phyloP scores from a whole-genome alignment of 208 protist genomes.

The Trypanosoma lewisi region DNA sequence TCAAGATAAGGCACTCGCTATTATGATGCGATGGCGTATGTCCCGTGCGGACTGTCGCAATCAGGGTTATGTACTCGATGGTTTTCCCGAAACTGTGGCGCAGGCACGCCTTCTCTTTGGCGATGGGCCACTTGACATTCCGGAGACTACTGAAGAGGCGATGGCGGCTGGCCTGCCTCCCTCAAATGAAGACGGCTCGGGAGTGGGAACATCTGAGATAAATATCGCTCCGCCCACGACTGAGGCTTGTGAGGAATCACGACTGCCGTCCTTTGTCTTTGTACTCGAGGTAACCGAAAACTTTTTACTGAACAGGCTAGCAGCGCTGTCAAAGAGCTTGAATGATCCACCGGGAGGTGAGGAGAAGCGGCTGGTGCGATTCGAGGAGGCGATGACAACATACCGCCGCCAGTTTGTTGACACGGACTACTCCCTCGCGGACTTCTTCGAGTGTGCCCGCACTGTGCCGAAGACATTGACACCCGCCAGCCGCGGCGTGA shows the following conservation, averaged over 20 bases:
- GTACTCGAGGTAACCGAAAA: conserved; percentile 72
- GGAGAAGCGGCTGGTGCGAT: conserved; percentile 47
- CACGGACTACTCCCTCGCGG: conserved; percentile 61
- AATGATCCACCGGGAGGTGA: conserved; percentile 1
- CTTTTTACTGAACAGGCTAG: conserved; percentile 73
- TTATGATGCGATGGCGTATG: conserved; percentile 90
- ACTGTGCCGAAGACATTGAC: conserved; percentile 40
- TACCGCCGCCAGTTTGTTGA: conserved; percentile 64
- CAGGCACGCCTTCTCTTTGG: conserved; percentile 85
- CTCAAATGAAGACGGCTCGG: neutral
- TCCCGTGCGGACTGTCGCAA: conserved; percentile 78
- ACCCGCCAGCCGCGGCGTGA: conserved; percentile 34
- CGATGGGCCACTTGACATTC: conserved; percentile 39
- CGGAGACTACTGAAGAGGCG: conserved; percentile 80
- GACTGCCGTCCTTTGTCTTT: conserved; percentile 78
- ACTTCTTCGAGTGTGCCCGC: conserved; percentile 77
- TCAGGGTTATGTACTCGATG: conserved; percentile 92
- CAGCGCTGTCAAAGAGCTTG: conserved; percentile 24
- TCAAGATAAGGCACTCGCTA: conserved; percentile 73
- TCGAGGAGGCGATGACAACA: conserved; percentile 51
- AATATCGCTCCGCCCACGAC: conserved; percentile 19
- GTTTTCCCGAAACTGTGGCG: conserved; percentile 84
- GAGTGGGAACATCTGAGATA: conserved; percentile 17
- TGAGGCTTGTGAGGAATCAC: conserved; percentile 50
- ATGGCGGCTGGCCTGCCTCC: conserved; percentile 14